A percentile compares a stretch with the other conserved stretches of the same genome.
These are phyloP conservation scores for Chenopodium berlandieri DNA, from an alignment of 148 eudicot species.

Conservation along the genomic window DNA sequence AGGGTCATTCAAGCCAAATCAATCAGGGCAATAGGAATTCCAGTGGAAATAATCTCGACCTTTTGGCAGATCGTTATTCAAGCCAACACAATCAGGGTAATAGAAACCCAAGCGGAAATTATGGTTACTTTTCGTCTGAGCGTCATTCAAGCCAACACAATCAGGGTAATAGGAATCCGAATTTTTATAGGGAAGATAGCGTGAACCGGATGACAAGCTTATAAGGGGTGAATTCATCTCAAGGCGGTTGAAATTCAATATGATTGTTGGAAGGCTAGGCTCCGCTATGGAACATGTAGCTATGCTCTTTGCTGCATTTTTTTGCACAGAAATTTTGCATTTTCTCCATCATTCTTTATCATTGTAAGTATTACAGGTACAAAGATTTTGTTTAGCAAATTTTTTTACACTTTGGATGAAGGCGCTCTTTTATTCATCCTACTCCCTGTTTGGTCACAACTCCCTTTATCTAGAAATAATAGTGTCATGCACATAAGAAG, in stretches of 20 bases:
- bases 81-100: neutral
- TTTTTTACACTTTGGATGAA: neutral
- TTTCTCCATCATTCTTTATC: conserved; percentile 18
- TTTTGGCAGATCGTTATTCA: neutral
- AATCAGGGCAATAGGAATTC: too few species aligned
- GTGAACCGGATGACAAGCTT: neutral
- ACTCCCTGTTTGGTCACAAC: neutral
- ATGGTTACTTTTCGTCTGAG: conserved; percentile 1
- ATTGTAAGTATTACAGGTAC: conserved; percentile 27
- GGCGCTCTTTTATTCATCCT: neutral
- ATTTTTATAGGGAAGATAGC: conserved; percentile 10
- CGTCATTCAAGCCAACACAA: conserved; percentile 6
- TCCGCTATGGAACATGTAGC: conserved; percentile 14
- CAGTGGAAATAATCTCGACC: neutral
- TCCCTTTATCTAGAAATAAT: neutral
- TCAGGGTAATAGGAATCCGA: neutral
- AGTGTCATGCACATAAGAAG: too few species aligned
- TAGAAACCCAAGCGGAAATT: neutral
- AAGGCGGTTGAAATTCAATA: neutral
- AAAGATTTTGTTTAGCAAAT: conserved; percentile 21
- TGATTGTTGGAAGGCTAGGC: neutral
- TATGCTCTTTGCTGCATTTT: conserved; percentile 8
- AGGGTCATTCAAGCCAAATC: conserved; percentile 3
- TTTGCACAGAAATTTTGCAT: conserved; percentile 32
- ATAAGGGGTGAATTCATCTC: neutral